Conservation (phyloP, 1,284 basidiomycete genomes). For the Sanghuangporus sanghuang region DNA sequence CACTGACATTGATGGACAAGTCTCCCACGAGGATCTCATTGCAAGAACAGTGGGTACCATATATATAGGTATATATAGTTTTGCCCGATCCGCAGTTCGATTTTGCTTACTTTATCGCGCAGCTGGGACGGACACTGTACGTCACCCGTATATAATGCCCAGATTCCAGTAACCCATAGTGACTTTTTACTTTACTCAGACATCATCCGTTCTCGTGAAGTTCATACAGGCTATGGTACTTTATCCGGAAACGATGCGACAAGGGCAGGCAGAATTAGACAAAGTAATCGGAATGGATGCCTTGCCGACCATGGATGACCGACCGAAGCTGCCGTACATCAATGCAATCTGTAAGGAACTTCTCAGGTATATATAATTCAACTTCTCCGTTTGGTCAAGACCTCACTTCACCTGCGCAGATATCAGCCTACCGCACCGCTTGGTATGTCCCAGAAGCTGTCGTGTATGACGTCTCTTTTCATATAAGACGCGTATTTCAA, state of each 20-base stretch:
- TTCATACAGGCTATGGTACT: constrained; percentile 20
- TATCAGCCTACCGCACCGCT: constrained; percentile 15
- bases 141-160: neutral
- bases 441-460: neutral
- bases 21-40: constrained; percentile 6
- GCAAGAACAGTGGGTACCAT: neutral
- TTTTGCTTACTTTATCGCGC: neutral
- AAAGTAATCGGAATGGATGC: constrained; percentile 21
- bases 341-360: constrained; percentile 23
- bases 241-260: constrained; percentile 19
- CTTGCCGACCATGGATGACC: constrained; percentile 22
- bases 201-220: neutral
- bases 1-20: neutral
- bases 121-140: constrained; percentile 21
- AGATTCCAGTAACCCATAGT: neutral
- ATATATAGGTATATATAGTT: constrained; percentile 1
- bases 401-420: neutral
- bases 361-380: constrained; percentile 4
- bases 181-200: constrained; percentile 11
- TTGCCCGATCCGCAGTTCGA: neutral
- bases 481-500: neutral
- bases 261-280: constrained; percentile 24
- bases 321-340: constrained; percentile 21
- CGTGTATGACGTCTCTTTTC: neutral
- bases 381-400: neutral